These are phyloP conservation scores for Didymella exigua DNA, from an alignment of 2,329 filamentous ascomycete genomes.

Conservation along the genomic window DNA sequence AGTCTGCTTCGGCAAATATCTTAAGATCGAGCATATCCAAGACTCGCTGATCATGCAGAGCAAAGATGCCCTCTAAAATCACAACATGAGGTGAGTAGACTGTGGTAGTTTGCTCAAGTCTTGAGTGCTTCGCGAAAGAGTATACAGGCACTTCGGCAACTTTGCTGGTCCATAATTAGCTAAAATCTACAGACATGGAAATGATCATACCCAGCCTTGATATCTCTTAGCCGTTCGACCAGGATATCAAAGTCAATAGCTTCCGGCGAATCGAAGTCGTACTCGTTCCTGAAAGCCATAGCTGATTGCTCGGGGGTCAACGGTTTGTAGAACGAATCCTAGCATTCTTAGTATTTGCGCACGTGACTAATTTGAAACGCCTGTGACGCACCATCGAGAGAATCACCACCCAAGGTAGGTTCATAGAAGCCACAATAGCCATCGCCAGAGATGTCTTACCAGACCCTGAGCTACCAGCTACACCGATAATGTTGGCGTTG, in stretches of 20 bases:
- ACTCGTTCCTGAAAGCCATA: constrained; percentile 86
- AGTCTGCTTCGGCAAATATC: constrained; percentile 96
- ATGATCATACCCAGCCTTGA: constrained; percentile 80
- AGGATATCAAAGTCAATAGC: constrained; percentile 94
- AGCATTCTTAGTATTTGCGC: constrained; percentile 25
- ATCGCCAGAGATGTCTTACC: constrained; percentile 93
- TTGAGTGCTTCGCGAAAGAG: constrained; percentile 89
- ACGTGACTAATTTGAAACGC: constrained; percentile 29
- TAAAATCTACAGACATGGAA: not conserved
- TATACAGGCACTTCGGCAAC: constrained; percentile 92
- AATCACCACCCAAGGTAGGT: constrained; percentile 97
- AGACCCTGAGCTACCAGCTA: constrained; percentile 93
- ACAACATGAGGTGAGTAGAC: constrained; percentile 97
- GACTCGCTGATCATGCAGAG: constrained; percentile 85
- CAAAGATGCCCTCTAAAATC: constrained; percentile 94
- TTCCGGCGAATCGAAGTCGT: constrained; percentile 92
- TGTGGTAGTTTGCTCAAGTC: constrained; percentile 77
- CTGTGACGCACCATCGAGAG: constrained; percentile 77
- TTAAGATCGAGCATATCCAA: constrained; percentile 89
- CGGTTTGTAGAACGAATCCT: constrained; percentile 98
- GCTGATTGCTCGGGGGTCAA: constrained; percentile 78
- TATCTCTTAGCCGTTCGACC: constrained; percentile 76
- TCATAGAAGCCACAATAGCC: constrained; percentile 86
- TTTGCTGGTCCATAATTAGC: constrained; percentile 60
- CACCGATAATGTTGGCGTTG: constrained; percentile 93